Evolutionary conservation across 805 yeast species (phyloP).

Genomic region (Metschnikowia dekortorum): DNA sequence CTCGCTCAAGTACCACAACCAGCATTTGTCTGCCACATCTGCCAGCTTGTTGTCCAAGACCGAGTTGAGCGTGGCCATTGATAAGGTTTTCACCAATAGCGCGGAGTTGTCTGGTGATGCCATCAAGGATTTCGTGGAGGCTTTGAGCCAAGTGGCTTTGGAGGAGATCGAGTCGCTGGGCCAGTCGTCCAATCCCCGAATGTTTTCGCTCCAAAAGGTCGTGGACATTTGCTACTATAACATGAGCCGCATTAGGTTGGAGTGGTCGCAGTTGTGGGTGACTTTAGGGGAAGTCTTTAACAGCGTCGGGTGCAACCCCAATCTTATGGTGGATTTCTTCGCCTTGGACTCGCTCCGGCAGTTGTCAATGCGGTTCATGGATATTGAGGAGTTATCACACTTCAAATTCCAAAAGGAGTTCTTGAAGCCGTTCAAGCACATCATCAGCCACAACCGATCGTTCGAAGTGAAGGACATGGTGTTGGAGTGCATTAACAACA

Average conservation of each 20-base stretch:
- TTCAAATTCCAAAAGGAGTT: conserved; percentile 95
- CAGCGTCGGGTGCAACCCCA: conserved; percentile 74
- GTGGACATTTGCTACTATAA: conserved; percentile 97
- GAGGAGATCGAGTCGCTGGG: conserved; percentile 92
- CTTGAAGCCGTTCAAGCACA: conserved; percentile 81
- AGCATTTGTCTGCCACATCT: conserved; percentile 55
- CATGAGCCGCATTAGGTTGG: conserved; percentile 92
- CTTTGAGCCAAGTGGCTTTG: conserved; percentile 77
- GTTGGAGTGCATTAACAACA: conserved; percentile 80
- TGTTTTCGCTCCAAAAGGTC: conserved; percentile 89
- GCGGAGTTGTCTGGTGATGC: conserved; percentile 76
- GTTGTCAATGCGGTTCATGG: conserved; percentile 85
- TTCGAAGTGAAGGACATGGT: conserved; percentile 81
- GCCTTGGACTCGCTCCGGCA: conserved; percentile 94
- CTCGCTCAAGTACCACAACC: conserved; percentile 66
- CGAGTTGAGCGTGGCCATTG: conserved; percentile 74
- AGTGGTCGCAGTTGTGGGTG: conserved; percentile 95
- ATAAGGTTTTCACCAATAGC: conserved; percentile 81
- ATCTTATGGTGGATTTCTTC: conserved; percentile 73
- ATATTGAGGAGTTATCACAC: conserved; percentile 89
- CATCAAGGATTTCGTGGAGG: conserved; percentile 80
- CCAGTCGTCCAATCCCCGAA: conserved; percentile 75
- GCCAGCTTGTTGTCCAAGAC: conserved; percentile 57
- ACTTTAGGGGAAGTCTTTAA: conserved; percentile 89
- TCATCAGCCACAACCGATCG: conserved; percentile 63